Conservation (phyloP, 768 basidiomycete species). For the Dentipellis fragilis region DNA sequence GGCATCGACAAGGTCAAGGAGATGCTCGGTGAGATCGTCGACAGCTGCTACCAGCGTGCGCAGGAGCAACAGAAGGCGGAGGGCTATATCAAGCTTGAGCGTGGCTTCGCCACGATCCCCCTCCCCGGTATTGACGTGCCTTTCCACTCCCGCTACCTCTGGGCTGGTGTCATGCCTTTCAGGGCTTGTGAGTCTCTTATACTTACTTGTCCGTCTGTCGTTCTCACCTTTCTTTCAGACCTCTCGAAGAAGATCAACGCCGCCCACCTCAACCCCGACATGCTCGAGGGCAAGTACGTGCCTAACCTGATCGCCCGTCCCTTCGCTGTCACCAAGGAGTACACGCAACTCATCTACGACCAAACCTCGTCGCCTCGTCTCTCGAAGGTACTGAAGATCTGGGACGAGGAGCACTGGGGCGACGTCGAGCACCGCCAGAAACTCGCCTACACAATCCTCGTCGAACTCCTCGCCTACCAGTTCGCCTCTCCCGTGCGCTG, state of each 20-base stretch:
- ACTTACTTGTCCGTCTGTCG: background rate
- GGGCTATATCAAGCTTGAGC: conserved; percentile 89
- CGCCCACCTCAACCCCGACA: conserved; percentile 84
- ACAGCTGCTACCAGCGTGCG: conserved; percentile 67
- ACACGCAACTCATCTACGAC: conserved; percentile 92
- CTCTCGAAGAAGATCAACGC: conserved; percentile 97
- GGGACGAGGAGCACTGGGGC: conserved; percentile 90
- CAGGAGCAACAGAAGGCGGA: conserved; percentile 70
- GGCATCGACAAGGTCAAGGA: conserved; percentile 91
- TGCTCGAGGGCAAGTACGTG: conserved; percentile 91
- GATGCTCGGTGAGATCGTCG: conserved; percentile 89
- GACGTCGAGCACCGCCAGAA: conserved; percentile 76
- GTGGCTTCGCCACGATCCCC: conserved; percentile 93
- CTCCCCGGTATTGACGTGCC: conserved; percentile 97
- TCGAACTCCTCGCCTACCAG: conserved; percentile 95
- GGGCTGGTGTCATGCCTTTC: conserved; percentile 98
- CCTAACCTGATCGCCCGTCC: conserved; percentile 92
- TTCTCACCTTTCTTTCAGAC: conserved; percentile 34
- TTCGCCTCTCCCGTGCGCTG: conserved; percentile 98
- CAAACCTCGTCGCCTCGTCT: conserved; percentile 94
- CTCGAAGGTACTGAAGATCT: conserved; percentile 87
- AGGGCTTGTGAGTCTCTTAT: conserved; percentile 67
- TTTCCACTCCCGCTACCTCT: conserved; percentile 98
- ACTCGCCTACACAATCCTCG: conserved; percentile 91
- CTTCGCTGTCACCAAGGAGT: conserved; percentile 74